Conservation (phyloP, 2,329 filamentous ascomycete species). For the Trichoderma polysporum region DNA sequence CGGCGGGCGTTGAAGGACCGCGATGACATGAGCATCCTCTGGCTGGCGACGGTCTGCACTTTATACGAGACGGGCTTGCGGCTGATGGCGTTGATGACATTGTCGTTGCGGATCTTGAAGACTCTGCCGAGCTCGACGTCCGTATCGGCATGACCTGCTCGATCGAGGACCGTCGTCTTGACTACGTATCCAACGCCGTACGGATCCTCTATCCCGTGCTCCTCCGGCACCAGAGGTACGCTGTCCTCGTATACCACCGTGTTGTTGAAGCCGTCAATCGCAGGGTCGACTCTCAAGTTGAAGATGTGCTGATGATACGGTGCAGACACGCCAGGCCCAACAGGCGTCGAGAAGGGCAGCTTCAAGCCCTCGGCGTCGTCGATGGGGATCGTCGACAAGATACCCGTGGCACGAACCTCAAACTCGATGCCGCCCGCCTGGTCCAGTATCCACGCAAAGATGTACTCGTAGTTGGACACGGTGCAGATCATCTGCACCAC, state of each 20-base stretch:
- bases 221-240: conserved; percentile 37
- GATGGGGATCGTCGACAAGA: conserved; percentile 61
- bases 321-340: conserved; percentile 63
- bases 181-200: conserved; percentile 61
- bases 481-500: conserved; percentile 70
- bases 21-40: conserved; percentile 47
- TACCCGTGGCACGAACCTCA: conserved; percentile 65
- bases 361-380: conserved; percentile 49
- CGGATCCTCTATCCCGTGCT: conserved; percentile 56
- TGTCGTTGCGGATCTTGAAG: conserved; percentile 49
- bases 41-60: conserved; percentile 45
- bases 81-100: conserved; percentile 46
- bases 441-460: conserved; percentile 56
- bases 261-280: conserved; percentile 50
- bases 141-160: conserved; percentile 50
- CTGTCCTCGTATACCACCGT: conserved; percentile 51
- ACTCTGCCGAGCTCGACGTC: conserved; percentile 52
- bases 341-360: conserved; percentile 58
- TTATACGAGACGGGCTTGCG: conserved; percentile 51
- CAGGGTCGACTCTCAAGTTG: conserved; percentile 62
- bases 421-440: conserved; percentile 61
- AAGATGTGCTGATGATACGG: conserved; percentile 73
- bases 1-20: conserved; percentile 44
- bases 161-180: conserved; percentile 46
- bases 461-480: conserved; percentile 68